Conservation (phyloP, 192 early-diverging fungal species). For the Ramicandelaber brevisporus region DNA sequence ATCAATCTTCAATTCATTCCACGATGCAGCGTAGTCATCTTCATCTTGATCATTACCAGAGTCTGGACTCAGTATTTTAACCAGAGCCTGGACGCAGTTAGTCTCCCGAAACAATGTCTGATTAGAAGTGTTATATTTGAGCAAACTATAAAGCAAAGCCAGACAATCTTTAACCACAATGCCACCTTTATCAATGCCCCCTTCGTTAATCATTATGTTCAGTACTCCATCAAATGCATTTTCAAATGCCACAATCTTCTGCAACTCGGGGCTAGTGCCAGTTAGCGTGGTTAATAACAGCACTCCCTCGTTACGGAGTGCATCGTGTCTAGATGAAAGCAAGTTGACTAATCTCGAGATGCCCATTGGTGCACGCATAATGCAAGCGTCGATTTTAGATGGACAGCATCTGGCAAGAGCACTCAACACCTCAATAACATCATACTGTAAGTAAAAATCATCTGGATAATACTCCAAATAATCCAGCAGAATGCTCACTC, state of each 20-base stretch:
- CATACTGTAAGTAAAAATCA: slow-evolving; percentile 89
- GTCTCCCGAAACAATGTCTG: slow-evolving; percentile 97
- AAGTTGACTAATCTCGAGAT: slow-evolving; percentile 78
- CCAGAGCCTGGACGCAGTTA: slow-evolving; percentile 74
- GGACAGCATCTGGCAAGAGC: slow-evolving; percentile 36
- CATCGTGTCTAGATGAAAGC: slow-evolving; percentile 76
- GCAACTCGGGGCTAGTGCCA: slow-evolving; percentile 80
- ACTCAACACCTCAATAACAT: slow-evolving; percentile 63
- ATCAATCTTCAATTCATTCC: slow-evolving; percentile 58
- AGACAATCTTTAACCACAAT: slow-evolving; percentile 88
- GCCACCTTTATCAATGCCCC: slow-evolving; percentile 73
- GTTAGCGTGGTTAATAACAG: slow-evolving; percentile 76
- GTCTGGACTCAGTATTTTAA: slow-evolving; percentile 36
- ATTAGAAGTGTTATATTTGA: slow-evolving; percentile 92
- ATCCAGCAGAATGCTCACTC: too few relatives aligned
- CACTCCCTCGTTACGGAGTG: slow-evolving; percentile 90
- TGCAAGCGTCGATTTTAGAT: slow-evolving; percentile 43
- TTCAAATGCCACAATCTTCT: slow-evolving; percentile 98
- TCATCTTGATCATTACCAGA: slow-evolving; percentile 14
- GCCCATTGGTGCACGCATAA: slow-evolving; percentile 65
- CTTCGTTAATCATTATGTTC: slow-evolving; percentile 69
- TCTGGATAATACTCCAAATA: too few relatives aligned
- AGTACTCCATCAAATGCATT: slow-evolving; percentile 88
- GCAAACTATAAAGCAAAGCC: slow-evolving; percentile 70
- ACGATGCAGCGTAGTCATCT: slow-evolving; percentile 22